A percentile compares a stretch with the other conserved stretches of the same genome.
These are phyloP conservation scores for Trypanosoma caninum DNA, from an alignment of 208 protist genomes.

Conservation along the genomic window DNA sequence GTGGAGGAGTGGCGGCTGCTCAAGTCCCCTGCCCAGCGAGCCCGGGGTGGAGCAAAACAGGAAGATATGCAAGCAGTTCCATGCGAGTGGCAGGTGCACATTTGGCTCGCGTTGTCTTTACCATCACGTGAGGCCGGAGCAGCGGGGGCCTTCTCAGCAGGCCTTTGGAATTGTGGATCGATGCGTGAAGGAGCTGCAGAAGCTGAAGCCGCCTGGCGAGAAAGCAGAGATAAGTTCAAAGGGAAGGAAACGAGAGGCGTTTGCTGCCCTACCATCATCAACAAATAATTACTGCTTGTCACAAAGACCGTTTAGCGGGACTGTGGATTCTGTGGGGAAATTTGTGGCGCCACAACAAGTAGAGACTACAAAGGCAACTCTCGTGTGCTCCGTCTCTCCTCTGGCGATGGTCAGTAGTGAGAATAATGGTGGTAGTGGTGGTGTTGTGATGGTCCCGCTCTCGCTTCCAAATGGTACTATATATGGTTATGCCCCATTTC, in stretches of 20 bases:
- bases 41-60: not conserved
- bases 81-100: conserved; percentile 45
- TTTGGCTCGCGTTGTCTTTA: conserved; percentile 80
- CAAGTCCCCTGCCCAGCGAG: conserved; percentile 7
- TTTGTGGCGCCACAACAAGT: not conserved
- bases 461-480: conserved; percentile 14
- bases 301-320: not conserved
- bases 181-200: conserved; percentile 8
- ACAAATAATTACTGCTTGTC: conserved; percentile 19
- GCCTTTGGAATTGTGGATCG: conserved; percentile 7
- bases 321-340: not conserved
- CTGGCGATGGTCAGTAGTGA: too few relatives aligned
- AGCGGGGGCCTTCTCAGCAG: not conserved
- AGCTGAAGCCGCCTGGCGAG: conserved; percentile 1
- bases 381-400: too few relatives aligned
- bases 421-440: not conserved
- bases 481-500: conserved; percentile 22
- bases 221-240: not conserved
- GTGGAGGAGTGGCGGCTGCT: conserved; percentile 11
- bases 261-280: conserved; percentile 15
- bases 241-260: not conserved
- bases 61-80: conserved; percentile 76
- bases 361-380: not conserved
- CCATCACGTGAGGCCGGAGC: conserved; percentile 38
- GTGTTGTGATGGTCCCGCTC: conserved; percentile 24